These are phyloP conservation scores for Cylindrotheca fusiformis DNA, from an alignment of 108 stramenopile genomes.

Conservation along the genomic window DNA sequence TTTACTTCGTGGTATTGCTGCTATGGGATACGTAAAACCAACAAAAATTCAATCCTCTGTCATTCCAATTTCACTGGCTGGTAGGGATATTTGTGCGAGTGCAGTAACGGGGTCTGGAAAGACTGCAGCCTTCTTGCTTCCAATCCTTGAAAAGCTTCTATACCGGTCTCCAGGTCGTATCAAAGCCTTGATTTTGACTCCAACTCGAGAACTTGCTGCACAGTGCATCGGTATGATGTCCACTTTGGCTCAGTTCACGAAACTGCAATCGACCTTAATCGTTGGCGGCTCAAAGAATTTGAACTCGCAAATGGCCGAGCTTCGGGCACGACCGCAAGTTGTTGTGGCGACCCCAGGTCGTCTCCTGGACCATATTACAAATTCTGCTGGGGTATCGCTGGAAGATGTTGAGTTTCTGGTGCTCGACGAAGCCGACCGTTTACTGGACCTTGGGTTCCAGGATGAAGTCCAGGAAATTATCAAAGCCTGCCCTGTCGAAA, in stretches of 20 bases:
- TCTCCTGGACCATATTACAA: constrained; percentile 92
- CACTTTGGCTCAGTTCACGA: constrained; percentile 87
- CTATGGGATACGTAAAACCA: constrained; percentile 93
- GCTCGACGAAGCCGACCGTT: constrained; percentile 91
- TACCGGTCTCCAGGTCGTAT: constrained; percentile 75
- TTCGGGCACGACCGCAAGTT: constrained; percentile 90
- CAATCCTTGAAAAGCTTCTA: constrained; percentile 91
- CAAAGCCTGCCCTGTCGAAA: constrained; percentile 77
- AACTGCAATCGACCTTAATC: constrained; percentile 73
- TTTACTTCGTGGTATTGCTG: constrained; percentile 88
- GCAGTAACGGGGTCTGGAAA: constrained; percentile 81
- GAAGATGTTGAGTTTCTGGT: constrained; percentile 89
- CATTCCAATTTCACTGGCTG: constrained; percentile 91
- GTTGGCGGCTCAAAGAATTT: constrained; percentile 96
- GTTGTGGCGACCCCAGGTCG: constrained; percentile 97
- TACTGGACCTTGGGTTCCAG: constrained; percentile 94
- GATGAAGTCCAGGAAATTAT: constrained; percentile 95
- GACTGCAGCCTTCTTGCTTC: constrained; percentile 96
- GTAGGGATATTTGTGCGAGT: constrained; percentile 93
- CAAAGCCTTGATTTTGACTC: constrained; percentile 83
- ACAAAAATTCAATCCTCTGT: constrained; percentile 93
- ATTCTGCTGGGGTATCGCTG: constrained; percentile 84
- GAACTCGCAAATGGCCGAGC: constrained; percentile 89
- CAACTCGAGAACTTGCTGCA: constrained; percentile 95
- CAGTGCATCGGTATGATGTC: constrained; percentile 90